These are phyloP conservation scores for Aspergillus brasiliensis DNA, from an alignment of 2,329 filamentous ascomycete species.

Conservation along the genomic window DNA sequence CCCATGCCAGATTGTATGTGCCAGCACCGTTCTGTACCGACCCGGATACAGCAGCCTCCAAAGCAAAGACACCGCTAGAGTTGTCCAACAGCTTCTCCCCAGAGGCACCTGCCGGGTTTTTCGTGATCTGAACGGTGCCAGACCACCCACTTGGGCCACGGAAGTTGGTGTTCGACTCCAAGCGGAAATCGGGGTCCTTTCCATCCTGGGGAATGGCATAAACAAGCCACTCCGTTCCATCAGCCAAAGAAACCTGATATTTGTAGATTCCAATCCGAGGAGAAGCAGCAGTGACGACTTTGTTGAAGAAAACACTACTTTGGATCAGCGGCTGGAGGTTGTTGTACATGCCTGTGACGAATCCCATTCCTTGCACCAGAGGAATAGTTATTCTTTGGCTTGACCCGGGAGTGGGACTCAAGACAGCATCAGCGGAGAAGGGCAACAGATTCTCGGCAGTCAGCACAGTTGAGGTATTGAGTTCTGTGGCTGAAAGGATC, in stretches of 20 bases:
- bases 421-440: conserved; percentile 67
- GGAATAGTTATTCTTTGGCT: conserved; percentile 72
- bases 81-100: conserved; percentile 73
- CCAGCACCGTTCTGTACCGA: conserved; percentile 59
- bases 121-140: conserved; percentile 81
- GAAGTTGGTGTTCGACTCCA: conserved; percentile 67
- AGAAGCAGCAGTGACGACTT: conserved; percentile 56
- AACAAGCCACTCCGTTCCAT: conserved; percentile 75
- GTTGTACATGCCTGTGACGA: conserved; percentile 76
- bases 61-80: conserved; percentile 74
- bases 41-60: conserved; percentile 65
- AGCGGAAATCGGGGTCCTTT: conserved; percentile 65
- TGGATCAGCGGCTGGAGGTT: conserved; percentile 72
- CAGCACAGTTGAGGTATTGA: conserved; percentile 62
- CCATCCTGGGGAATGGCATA: conserved; percentile 68
- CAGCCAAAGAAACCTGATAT: conserved; percentile 71
- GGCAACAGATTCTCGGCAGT: conserved; percentile 56
- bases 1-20: conserved; percentile 72
- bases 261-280: conserved; percentile 70
- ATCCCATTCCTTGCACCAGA: conserved; percentile 85
- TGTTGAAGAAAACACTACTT: conserved; percentile 72
- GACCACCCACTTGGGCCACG: conserved; percentile 68
- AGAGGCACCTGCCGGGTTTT: conserved; percentile 62
- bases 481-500: conserved; percentile 75
- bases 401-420: conserved; percentile 58